A percentile compares a stretch with the other conserved stretches of the same genome.
Evolutionary conservation across 1,284 basidiomycete species (phyloP).

Genomic region (Quambalaria eucalypti): DNA sequence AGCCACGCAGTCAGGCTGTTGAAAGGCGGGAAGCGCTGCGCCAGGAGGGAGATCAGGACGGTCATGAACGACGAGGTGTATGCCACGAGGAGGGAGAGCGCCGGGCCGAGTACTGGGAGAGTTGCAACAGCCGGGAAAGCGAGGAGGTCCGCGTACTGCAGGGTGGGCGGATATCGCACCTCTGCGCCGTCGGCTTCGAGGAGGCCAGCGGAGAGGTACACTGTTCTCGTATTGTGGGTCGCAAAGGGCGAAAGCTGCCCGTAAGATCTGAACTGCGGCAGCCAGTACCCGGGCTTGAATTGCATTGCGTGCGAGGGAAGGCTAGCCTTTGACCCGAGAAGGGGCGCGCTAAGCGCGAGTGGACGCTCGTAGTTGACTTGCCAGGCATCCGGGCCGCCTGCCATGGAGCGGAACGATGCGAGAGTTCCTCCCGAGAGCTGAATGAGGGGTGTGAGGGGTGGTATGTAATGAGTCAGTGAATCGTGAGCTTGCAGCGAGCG

Average conservation of each 20-base stretch:
- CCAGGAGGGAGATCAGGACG: neutral
- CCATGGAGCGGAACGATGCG: neutral
- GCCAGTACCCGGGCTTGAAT: neutral
- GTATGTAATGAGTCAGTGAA: neutral
- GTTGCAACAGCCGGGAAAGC: neutral
- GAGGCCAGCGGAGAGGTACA: conserved; percentile 29
- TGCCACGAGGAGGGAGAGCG: neutral
- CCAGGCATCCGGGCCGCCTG: neutral
- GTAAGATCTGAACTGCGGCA: neutral
- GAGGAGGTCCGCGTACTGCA: neutral
- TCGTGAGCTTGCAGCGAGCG: neutral
- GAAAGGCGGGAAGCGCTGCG: neutral
- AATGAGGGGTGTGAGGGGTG: neutral
- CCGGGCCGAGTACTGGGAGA: no score
- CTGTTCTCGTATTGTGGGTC: conserved; percentile 1
- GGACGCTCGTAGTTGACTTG: neutral
- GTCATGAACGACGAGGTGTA: neutral
- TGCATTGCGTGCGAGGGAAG: neutral
- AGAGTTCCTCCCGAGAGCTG: neutral
- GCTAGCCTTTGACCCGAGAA: neutral
- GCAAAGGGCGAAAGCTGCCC: conserved; percentile 1
- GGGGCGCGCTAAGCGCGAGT: neutral
- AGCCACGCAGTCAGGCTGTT: neutral
- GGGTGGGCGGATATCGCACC: conserved; percentile 2
- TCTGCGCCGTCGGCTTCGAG: conserved; percentile 15